Conservation (phyloP, 1,139 yeast species). For the Magnusiomyces clavatus region DNA sequence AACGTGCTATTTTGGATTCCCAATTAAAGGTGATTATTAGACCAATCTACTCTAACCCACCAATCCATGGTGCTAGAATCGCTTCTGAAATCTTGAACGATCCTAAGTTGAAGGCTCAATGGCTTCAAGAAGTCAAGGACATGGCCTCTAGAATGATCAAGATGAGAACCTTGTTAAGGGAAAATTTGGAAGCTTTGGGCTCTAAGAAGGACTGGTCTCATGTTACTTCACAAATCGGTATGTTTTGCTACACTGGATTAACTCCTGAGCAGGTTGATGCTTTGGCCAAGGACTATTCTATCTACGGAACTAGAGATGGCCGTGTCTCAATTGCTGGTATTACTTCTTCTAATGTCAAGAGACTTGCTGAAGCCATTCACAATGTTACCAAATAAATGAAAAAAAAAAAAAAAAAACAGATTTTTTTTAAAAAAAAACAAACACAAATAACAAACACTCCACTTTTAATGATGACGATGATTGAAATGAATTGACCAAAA, state of each 20-base stretch:
- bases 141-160: slow-evolving; percentile 74
- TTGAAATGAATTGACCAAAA: too few relatives aligned
- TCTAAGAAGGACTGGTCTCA: slow-evolving; percentile 76
- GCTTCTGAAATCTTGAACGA: slow-evolving; percentile 68
- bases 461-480: too few relatives aligned
- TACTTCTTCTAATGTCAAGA: slow-evolving; percentile 68
- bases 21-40: slow-evolving; percentile 77
- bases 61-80: slow-evolving; percentile 86
- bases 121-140: slow-evolving; percentile 68
- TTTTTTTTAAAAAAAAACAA: neutral
- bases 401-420: neutral
- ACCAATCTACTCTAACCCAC: slow-evolving; percentile 88
- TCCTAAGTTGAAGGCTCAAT: slow-evolving; percentile 53
- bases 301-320: slow-evolving; percentile 63
- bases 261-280: slow-evolving; percentile 65
- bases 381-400: slow-evolving; percentile 15
- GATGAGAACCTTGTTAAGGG: slow-evolving; percentile 49
- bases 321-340: slow-evolving; percentile 94
- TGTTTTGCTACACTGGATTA: slow-evolving; percentile 92
- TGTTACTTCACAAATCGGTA: slow-evolving; percentile 83
- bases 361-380: slow-evolving; percentile 77
- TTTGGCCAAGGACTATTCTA: slow-evolving; percentile 69
- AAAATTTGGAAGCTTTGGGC: slow-evolving; percentile 47
- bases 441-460: neutral
- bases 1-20: slow-evolving; percentile 48